Base-by-base conservation (phyloP, 169 alveolate genomes). In the Plasmodium knowlesi region DNA sequence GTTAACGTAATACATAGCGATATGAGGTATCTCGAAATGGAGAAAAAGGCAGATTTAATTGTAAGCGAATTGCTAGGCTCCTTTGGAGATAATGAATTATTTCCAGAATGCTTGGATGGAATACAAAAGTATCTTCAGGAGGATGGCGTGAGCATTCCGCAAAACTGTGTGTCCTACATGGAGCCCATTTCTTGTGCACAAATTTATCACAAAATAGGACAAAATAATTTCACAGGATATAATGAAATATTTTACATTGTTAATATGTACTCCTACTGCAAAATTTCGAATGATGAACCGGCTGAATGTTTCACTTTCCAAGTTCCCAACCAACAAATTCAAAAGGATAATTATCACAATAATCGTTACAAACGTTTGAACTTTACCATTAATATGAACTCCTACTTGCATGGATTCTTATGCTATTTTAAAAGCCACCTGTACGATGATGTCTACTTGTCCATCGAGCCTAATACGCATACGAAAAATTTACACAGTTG, bases 51-150 rank as follows among this genome's bases (percentile, higher is more conserved):
- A 39, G 98, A 94, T 25, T 73, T 92, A 81, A 95, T 96, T 22
- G 92, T 96, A 54, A 96, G 98, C 61, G 98, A 96, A 92, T 93
- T 96, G 39, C 53, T 96, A 32, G 98, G 98, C 5, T 92, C 98
- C 3, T 96, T 95, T 82, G 98, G 97, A 8, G 98, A 96, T 79
- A 96, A 96, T 70, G 98, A 96, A 72, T 90, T 96, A 43, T 95
- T 96, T 53, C 98, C 98, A 16, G 98, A 96, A 83, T 96, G 98
- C 67, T 76, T 96, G n/a, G 96, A 95, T 78, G 97, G 97, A 14
- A 74, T 96, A 28, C 92, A 96, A 88, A 82, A 85, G 61, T 92
- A 81, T n/a, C 89, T 95, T 54, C 82, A 95, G 28, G 79, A 67
- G 32, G 80, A 50, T 80, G 95, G 95, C 41, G 82, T 94, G 5